Evolutionary conservation across 1,284 basidiomycete species (phyloP).

Genomic region (Fomitopsis palustris): DNA sequence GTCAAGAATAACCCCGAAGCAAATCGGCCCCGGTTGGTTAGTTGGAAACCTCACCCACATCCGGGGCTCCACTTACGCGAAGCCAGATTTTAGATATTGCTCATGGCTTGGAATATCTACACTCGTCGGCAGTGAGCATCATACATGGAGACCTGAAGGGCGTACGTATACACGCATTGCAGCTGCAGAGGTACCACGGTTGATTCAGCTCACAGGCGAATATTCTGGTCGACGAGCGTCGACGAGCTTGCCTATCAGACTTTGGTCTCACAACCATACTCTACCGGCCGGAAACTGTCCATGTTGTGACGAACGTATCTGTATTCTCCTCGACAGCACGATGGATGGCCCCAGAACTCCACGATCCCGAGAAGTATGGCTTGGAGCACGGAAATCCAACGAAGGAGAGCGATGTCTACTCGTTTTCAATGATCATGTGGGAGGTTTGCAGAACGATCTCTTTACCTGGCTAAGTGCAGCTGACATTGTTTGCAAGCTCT

Average conservation of each 20-base stretch:
- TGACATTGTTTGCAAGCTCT: not conserved
- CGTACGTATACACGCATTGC: not conserved
- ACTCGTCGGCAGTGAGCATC: not conserved
- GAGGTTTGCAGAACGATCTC: not conserved
- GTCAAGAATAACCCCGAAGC: not conserved
- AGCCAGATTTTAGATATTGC: conserved; percentile 4
- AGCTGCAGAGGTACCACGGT: not conserved
- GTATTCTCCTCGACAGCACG: not conserved
- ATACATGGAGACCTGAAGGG: conserved; percentile 10
- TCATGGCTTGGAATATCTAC: conserved; percentile 5
- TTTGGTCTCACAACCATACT: conserved; percentile 5
- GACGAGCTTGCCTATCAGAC: conserved; percentile 4
- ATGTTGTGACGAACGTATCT: not conserved
- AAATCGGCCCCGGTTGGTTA: conserved; percentile 5
- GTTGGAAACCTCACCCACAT: not conserved
- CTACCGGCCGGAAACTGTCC: not conserved
- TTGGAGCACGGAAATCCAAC: not conserved
- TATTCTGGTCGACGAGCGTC: conserved; percentile 2
- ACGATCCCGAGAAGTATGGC: conserved; percentile 2
- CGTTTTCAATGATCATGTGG: conserved; percentile 7
- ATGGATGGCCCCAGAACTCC: not conserved
- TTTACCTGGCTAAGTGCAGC: not conserved
- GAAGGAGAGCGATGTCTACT: conserved; percentile 2
- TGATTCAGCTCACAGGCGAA: not conserved
- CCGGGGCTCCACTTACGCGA: not conserved